These are phyloP conservation scores for Phoma sp. DNA, from an alignment of 2,329 filamentous ascomycete species.

Conservation along the genomic window DNA sequence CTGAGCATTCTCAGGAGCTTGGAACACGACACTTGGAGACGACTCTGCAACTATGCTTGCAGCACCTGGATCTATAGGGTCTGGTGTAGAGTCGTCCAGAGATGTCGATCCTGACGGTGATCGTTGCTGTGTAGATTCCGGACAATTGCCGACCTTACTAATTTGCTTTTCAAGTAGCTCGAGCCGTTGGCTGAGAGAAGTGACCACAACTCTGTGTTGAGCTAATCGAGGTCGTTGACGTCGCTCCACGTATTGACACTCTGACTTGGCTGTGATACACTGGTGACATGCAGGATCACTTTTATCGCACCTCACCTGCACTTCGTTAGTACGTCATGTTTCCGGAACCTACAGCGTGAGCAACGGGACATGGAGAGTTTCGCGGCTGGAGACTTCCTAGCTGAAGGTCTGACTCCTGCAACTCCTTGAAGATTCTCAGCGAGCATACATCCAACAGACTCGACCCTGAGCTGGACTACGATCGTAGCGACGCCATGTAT, in stretches of 20 bases:
- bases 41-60: background rate
- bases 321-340: background rate
- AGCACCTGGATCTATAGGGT: background rate
- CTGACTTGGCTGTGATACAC: constrained; percentile 29
- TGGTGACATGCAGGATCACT: constrained; percentile 33
- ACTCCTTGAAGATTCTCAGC: background rate
- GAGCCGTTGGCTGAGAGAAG: constrained; percentile 30
- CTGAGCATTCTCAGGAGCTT: background rate
- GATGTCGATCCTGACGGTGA: constrained; percentile 8
- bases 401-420: background rate
- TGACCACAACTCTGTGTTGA: constrained; percentile 30
- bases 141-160: background rate
- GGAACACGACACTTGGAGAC: background rate
- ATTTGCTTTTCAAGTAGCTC: constrained; percentile 37
- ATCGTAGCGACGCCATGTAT: background rate
- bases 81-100: background rate
- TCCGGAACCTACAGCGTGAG: background rate
- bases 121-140: background rate
- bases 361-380: background rate
- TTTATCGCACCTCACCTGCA: constrained; percentile 40
- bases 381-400: background rate
- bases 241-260: constrained; percentile 40
- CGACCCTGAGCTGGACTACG: background rate
- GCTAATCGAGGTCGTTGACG: constrained; percentile 32
- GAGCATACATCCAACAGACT: background rate